Evolutionary conservation across 169 alveolate species (phyloP).

Genomic region (Plasmodium malariae): DNA sequence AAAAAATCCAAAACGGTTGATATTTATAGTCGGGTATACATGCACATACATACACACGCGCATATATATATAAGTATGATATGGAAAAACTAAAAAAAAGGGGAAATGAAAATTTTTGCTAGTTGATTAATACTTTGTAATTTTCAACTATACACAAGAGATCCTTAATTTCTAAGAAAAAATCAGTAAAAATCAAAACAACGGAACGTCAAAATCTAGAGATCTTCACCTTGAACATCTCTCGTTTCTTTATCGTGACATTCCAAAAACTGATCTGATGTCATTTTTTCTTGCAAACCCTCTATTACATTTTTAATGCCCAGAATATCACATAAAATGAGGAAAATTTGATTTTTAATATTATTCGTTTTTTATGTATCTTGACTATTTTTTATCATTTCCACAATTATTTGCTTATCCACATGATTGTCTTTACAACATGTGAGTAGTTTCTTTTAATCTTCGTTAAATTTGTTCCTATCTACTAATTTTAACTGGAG

Average conservation of each 20-base stretch:
- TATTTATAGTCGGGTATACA: too few species aligned
- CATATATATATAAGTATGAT: too few species aligned
- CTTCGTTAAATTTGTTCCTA: conserved; percentile 16
- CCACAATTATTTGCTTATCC: conserved; percentile 35
- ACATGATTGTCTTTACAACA: conserved; percentile 32
- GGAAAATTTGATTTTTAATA: conserved; percentile 38
- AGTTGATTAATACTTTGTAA: too few species aligned
- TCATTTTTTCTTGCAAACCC: conserved; percentile 32
- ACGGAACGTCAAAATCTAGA: too few species aligned
- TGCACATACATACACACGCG: too few species aligned
- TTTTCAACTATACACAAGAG: too few species aligned
- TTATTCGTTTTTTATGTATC: conserved; percentile 27
- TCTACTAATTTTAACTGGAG: conserved; percentile 4
- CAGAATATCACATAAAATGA: conserved; percentile 34
- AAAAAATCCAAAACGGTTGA: too few species aligned
- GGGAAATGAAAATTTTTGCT: too few species aligned
- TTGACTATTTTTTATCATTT: conserved; percentile 38
- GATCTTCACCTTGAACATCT: too few species aligned
- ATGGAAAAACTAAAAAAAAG: too few species aligned
- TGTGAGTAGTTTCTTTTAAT: conserved; percentile 6
- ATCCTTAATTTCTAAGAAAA: too few species aligned
- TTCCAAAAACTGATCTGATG: conserved; percentile 54
- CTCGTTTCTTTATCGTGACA: conserved; percentile 30
- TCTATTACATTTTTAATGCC: conserved; percentile 39
- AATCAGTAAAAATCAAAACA: too few species aligned